Percentiles rank a stretch among this genome's conserved stretches.
Conservation (phyloP, 1,284 basidiomycete species). For the Naganishia albida region DNA sequence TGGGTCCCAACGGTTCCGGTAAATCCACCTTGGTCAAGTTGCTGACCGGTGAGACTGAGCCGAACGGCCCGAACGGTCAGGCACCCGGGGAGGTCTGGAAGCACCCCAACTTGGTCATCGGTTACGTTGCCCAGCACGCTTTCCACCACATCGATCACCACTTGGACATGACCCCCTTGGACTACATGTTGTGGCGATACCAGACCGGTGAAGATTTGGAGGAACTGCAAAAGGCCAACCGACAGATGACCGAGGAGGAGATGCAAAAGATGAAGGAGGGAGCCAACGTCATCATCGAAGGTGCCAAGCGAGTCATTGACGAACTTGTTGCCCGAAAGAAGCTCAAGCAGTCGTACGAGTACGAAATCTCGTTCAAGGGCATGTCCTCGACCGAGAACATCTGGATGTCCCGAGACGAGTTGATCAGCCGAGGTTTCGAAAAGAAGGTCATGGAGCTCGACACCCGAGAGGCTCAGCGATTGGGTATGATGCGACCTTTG, state of each 20-base stretch:
- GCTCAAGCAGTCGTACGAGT: constrained; percentile 98
- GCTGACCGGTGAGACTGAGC: constrained; percentile 94
- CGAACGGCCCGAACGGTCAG: constrained; percentile 69
- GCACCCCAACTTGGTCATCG: constrained; percentile 98
- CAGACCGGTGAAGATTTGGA: constrained; percentile 98
- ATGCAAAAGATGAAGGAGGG: constrained; percentile 97
- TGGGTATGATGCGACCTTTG: constrained; percentile 91
- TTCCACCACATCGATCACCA: constrained; percentile 99
- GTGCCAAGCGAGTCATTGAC: constrained; percentile 91
- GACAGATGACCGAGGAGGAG: constrained; percentile 85
- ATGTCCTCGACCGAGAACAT: constrained; percentile 92
- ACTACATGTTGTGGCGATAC: constrained; percentile 99
- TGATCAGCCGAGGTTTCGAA: constrained; percentile 96
- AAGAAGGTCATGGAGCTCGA: constrained; percentile 98
- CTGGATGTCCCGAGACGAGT: constrained; percentile 93
- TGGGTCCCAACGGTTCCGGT: constrained; percentile 96
- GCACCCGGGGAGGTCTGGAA: constrained; percentile 87
- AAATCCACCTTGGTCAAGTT: constrained; percentile 99
- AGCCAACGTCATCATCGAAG: constrained; percentile 78
- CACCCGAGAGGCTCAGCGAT: constrained; percentile 93
- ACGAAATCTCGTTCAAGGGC: constrained; percentile 91
- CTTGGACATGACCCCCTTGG: constrained; percentile 95
- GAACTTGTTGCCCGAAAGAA: constrained; percentile 92
- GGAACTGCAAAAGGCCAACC: constrained; percentile 88
- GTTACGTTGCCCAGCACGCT: constrained; percentile 97